Conservation (phyloP, 2,329 filamentous ascomycete species). For the Fusarium multiceps region DNA sequence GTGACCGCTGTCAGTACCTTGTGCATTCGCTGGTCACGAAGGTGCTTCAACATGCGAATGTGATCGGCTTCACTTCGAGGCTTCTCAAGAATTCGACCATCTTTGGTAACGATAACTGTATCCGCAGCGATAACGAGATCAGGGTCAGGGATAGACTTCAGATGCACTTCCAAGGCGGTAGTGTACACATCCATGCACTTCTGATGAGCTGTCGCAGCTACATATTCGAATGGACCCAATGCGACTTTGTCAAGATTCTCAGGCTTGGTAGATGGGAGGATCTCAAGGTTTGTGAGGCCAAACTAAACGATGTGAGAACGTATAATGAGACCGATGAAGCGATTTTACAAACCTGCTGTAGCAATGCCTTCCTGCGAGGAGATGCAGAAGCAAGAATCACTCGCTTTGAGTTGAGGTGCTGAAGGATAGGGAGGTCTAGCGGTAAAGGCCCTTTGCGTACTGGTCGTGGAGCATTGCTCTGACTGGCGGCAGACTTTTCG, state of each 20-base stretch:
- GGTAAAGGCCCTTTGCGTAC: conserved; percentile 68
- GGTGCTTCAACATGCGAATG: conserved; percentile 80
- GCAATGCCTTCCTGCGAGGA: conserved; percentile 83
- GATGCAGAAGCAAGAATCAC: conserved; percentile 92
- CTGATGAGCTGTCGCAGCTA: conserved; percentile 83
- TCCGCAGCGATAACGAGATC: conserved; percentile 90
- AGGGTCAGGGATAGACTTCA: conserved; percentile 70
- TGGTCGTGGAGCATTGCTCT: conserved; percentile 46
- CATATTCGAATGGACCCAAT: conserved; percentile 88
- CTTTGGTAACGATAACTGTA: conserved; percentile 83
- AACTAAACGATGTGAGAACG: conserved; percentile 62
- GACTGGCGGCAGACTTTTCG: conserved; percentile 54
- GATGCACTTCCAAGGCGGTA: conserved; percentile 56
- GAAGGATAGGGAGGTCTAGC: conserved; percentile 83
- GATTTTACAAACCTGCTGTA: conserved; percentile 69
- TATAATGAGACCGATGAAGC: neutral
- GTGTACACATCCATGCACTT: conserved; percentile 83
- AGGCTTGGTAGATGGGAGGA: conserved; percentile 83
- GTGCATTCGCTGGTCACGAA: conserved; percentile 82
- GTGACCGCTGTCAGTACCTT: conserved; percentile 88
- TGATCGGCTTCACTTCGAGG: conserved; percentile 85
- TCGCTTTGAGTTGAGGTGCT: conserved; percentile 78
- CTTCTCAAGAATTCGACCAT: conserved; percentile 89
- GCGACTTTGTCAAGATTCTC: conserved; percentile 84
- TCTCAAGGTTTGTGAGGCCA: conserved; percentile 83